phyloP scores from a whole-genome alignment of 495 filamentous ascomycete genomes.

The Hapsidospora chrysogenum region DNA sequence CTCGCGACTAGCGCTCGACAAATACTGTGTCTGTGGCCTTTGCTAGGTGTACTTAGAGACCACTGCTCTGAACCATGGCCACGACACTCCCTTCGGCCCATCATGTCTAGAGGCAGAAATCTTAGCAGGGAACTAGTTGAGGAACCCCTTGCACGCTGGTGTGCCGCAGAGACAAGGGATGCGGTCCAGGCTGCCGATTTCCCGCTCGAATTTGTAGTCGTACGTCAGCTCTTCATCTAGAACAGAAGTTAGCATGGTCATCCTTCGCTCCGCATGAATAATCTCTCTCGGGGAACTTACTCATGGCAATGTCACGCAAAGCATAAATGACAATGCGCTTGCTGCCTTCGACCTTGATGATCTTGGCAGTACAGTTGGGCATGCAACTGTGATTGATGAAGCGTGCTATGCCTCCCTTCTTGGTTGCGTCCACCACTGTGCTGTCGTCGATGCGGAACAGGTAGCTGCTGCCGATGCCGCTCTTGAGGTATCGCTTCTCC shows the following conservation, averaged over 20 bases:
- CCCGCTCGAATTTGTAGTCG: conserved; percentile 99
- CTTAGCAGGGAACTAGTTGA: conserved; percentile 49
- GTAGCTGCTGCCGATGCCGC: conserved; percentile 93
- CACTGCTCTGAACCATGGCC: too few relatives aligned
- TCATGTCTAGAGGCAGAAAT: too few relatives aligned
- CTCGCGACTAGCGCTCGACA: too few relatives aligned
- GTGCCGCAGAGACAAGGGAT: conserved; percentile 96
- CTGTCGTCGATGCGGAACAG: conserved; percentile 97
- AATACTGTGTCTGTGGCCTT: too few relatives aligned
- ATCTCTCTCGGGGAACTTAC: conserved; percentile 46
- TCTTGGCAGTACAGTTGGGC: conserved; percentile 97
- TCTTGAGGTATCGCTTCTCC: conserved; percentile 81
- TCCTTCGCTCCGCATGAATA: background rate
- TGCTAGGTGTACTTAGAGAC: too few relatives aligned
- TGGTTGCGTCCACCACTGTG: conserved; percentile 93
- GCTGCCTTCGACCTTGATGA: conserved; percentile 98
- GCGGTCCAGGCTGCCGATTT: conserved; percentile 83
- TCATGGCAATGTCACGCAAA: conserved; percentile 79
- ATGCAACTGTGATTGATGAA: conserved; percentile 99
- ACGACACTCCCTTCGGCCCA: too few relatives aligned
- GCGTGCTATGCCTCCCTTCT: conserved; percentile 90
- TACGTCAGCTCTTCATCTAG: conserved; percentile 96
- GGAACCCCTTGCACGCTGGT: conserved; percentile 91
- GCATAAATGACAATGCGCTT: conserved; percentile 99
- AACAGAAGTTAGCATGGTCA: background rate